phyloP scores from a whole-genome alignment of 768 basidiomycete species.

The Glaciozyma antarctica region DNA sequence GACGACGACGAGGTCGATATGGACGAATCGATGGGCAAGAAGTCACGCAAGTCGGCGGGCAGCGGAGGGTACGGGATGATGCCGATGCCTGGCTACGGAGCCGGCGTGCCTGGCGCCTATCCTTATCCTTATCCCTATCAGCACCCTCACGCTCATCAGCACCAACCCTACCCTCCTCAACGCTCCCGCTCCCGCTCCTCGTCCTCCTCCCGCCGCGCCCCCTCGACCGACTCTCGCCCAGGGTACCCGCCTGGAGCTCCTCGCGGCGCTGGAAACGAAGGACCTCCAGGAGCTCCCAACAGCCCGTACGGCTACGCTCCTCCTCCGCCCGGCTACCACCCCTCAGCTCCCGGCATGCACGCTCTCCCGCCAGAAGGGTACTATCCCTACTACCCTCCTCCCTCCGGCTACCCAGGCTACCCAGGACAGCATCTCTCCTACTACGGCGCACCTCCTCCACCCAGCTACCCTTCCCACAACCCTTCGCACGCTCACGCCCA shows the following conservation, averaged over 20 bases:
- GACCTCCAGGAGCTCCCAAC: background rate
- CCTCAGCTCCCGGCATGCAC: slow-evolving; percentile 14
- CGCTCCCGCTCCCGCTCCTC: slow-evolving; percentile 19
- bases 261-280: background rate
- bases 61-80: slow-evolving; percentile 22
- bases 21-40: slow-evolving; percentile 3
- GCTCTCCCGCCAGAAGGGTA: slow-evolving; percentile 20
- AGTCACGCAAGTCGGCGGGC: slow-evolving; percentile 16
- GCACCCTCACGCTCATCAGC: slow-evolving; percentile 9
- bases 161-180: slow-evolving; percentile 28
- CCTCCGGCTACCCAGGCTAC: slow-evolving; percentile 19
- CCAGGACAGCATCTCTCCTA: slow-evolving; percentile 10
- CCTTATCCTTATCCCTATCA: slow-evolving; percentile 16
- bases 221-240: slow-evolving; percentile 19
- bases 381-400: slow-evolving; percentile 19
- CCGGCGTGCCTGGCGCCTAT: background rate
- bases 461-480: slow-evolving; percentile 10
- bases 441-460: slow-evolving; percentile 10
- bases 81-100: slow-evolving; percentile 19
- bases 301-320: background rate
- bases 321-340: slow-evolving; percentile 1
- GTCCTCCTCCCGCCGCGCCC: slow-evolving; percentile 14
- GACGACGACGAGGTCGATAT: slow-evolving; percentile 13
- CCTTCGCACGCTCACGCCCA: slow-evolving; percentile 11
- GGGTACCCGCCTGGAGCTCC: slow-evolving; percentile 2